Conservation (phyloP, 2,329 filamentous ascomycete species). For the Leptographium wingfieldii region DNA sequence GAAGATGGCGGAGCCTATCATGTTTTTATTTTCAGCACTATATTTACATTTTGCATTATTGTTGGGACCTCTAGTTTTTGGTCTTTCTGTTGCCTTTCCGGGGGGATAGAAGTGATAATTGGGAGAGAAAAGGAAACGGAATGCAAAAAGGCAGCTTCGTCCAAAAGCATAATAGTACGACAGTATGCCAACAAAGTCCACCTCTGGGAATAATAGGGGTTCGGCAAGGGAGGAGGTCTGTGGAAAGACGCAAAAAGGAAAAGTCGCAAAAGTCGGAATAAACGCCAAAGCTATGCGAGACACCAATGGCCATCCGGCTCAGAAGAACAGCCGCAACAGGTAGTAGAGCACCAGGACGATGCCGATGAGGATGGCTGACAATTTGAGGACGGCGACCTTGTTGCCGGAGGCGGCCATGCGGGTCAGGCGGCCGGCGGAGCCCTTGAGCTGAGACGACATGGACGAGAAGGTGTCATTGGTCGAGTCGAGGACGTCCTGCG, state of each 20-base stretch:
- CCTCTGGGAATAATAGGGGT: background rate
- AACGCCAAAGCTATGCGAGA: constrained; percentile 6
- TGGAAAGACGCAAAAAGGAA: too few relatives aligned
- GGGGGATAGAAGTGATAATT: background rate
- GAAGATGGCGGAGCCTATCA: background rate
- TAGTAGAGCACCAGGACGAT: constrained; percentile 67
- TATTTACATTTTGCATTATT: background rate
- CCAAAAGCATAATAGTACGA: background rate
- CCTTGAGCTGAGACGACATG: constrained; percentile 71
- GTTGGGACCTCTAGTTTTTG: background rate
- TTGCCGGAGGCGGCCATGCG: constrained; percentile 88
- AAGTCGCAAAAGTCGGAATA: background rate
- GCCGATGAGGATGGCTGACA: constrained; percentile 70
- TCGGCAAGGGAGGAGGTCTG: too few relatives aligned
- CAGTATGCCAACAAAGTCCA: background rate
- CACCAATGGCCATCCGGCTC: constrained; percentile 8
- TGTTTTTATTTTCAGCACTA: background rate
- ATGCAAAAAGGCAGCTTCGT: background rate
- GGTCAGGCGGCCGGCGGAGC: constrained; percentile 67
- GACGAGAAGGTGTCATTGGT: constrained; percentile 88
- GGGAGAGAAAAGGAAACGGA: background rate
- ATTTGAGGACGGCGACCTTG: constrained; percentile 79
- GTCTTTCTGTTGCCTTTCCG: background rate
- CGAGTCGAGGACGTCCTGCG: constrained; percentile 77
- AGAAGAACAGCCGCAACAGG: constrained; percentile 50